These are phyloP conservation scores for Pseudopyricularia javanii DNA, from an alignment of 2,329 filamentous ascomycete species.

Conservation along the genomic window DNA sequence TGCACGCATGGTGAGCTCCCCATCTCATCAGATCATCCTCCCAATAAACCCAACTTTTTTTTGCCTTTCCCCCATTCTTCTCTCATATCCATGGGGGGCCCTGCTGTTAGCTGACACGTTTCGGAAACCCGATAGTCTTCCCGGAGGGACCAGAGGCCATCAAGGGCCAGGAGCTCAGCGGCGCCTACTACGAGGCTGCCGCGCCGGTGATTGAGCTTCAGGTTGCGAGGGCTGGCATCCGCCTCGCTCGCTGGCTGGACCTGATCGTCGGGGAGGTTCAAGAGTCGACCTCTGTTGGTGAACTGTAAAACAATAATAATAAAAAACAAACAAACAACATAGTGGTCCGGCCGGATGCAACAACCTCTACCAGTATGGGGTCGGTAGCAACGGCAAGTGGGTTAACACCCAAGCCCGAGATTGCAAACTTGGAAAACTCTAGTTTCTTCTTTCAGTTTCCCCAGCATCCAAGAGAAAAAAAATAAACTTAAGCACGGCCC, in stretches of 20 bases:
- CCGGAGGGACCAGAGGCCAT: constrained; percentile 48
- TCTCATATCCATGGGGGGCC: constrained; percentile 5
- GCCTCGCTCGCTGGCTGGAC: constrained; percentile 57
- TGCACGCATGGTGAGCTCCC: constrained; percentile 43
- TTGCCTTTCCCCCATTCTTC: neutral
- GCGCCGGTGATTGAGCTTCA: constrained; percentile 53
- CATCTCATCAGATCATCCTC: neutral
- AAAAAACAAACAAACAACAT: too few species aligned
- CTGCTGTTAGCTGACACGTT: constrained; percentile 7
- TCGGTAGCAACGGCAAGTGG: too few species aligned
- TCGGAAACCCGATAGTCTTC: constrained; percentile 31
- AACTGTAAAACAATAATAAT: too few species aligned
- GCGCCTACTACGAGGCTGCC: constrained; percentile 50
- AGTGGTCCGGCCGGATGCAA: too few species aligned
- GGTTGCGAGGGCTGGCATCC: constrained; percentile 56
- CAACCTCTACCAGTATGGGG: too few species aligned
- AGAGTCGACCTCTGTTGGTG: constrained; percentile 12
- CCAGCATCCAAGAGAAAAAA: too few species aligned
- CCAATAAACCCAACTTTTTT: neutral
- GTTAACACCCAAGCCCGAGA: too few species aligned
- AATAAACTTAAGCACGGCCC: too few species aligned
- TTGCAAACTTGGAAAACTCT: too few species aligned
- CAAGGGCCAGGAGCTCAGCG: constrained; percentile 45
- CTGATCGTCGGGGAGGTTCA: constrained; percentile 33
- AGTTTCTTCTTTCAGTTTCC: too few species aligned